Base-by-base conservation (phyloP, 75 land plant species). In the Pinus taeda region DNA sequence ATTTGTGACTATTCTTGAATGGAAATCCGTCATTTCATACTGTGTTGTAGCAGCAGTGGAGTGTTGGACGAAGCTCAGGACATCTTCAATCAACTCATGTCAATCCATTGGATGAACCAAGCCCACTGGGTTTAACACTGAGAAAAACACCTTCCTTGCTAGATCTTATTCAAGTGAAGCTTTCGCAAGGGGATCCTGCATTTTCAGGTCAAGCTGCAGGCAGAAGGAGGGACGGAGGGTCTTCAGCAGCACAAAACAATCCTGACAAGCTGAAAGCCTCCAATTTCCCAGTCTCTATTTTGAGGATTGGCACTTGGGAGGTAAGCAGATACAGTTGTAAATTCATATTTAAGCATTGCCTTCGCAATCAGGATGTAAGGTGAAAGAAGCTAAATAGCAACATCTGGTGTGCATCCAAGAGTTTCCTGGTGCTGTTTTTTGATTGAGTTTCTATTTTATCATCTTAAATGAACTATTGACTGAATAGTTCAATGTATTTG, bases 221-320 rank as follows among this genome's bases (percentile, higher is more conserved):
- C 18, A 75, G 75, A 4, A 78, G 74, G 36, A 88, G 81, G 67
- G 79, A 79, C 13, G 7, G 21, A 4, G 71, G 81, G 26, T 58
- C 78, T 36, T 69, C 83, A 30, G 75, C 79, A 17, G 78, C 76
- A 12, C 57, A 83, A 37, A 75, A 77, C 30, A 57, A 81, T 18
- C 71, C 79, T 56, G 95, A 92, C 55, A 93, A 89, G 80, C 79
- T 89, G 15, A 95, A 95, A 73, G 98, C 96, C 57, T 83, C 93
- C 11, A 93, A 91, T 53, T 93, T 93, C 66, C 81, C 87, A 57
- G 90, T 89, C 53, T 76, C 83, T 15, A 42, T 75, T 2, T 79
- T 95, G 45, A 83, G 78, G 76, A 91, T 95, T 63, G 98, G 96
- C 11, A 62, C 78, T 15, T 95, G 96, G 96, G 87, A 93, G 98